Evolutionary conservation across 2,329 filamentous ascomycete species (phyloP).

Genomic region (Fusarium coffeatum): DNA sequence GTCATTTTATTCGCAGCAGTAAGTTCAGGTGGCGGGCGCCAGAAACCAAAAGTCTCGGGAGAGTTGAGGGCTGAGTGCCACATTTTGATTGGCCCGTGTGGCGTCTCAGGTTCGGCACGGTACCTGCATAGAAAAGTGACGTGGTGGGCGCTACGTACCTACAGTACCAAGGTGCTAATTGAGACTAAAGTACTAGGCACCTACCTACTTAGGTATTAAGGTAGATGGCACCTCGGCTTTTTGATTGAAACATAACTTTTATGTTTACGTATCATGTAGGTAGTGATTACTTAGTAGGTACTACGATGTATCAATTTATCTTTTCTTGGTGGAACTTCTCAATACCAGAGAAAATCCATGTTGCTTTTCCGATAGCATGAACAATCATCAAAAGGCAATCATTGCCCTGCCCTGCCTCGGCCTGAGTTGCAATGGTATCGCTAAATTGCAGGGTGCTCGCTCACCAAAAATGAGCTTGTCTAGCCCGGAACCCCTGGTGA

Average conservation of each 20-base stretch:
- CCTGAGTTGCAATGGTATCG: constrained; percentile 4
- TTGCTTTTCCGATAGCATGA: constrained; percentile 10
- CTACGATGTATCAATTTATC: background rate
- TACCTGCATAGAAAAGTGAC: constrained; percentile 46
- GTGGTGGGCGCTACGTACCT: constrained; percentile 31
- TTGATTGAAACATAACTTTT: constrained; percentile 18
- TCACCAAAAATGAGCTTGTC: constrained; percentile 18
- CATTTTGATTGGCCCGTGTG: constrained; percentile 48
- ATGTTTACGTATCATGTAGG: constrained; percentile 1
- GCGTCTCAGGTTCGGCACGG: constrained; percentile 50
- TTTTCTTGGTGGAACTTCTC: background rate
- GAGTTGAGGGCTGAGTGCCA: constrained; percentile 10
- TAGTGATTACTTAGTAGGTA: background rate
- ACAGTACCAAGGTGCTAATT: background rate
- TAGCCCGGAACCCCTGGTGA: constrained; percentile 24
- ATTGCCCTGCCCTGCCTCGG: background rate
- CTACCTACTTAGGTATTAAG: no score
- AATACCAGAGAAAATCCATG: constrained; percentile 10
- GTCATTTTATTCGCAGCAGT: constrained; percentile 14
- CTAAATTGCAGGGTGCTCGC: constrained; percentile 38
- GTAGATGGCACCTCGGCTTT: background rate
- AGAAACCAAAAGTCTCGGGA: constrained; percentile 32
- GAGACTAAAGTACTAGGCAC: background rate
- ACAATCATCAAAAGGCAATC: constrained; percentile 15
- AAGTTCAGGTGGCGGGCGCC: constrained; percentile 37